These are phyloP conservation scores for Lachnellula cervina DNA, from an alignment of 2,329 filamentous ascomycete species.

Conservation along the genomic window DNA sequence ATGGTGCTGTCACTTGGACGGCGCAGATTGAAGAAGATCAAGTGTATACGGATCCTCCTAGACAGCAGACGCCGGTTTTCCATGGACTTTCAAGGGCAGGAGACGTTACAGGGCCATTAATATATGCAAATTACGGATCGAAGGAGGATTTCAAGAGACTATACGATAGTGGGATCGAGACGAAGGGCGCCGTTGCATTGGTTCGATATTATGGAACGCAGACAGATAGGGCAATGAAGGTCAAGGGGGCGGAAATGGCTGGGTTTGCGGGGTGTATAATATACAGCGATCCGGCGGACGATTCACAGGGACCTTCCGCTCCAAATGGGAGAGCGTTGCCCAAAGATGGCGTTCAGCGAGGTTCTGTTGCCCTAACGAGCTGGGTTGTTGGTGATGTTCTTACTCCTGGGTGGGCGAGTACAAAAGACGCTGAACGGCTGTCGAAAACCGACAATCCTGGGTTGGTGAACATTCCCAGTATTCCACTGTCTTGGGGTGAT, in stretches of 20 bases:
- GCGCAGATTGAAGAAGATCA: conserved; percentile 79
- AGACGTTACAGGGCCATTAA: conserved; percentile 76
- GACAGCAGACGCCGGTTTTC: conserved; percentile 71
- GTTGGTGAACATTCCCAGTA: conserved; percentile 77
- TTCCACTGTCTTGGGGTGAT: conserved; percentile 87
- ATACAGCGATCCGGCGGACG: conserved; percentile 84
- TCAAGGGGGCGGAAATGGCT: conserved; percentile 83
- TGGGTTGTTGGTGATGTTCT: conserved; percentile 88
- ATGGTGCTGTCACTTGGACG: conserved; percentile 64
- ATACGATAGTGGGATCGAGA: conserved; percentile 64
- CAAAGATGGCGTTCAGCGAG: conserved; percentile 75
- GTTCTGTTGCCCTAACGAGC: conserved; percentile 72
- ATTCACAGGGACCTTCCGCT: conserved; percentile 72
- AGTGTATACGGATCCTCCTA: conserved; percentile 56
- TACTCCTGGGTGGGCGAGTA: conserved; percentile 80
- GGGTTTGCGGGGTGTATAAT: conserved; percentile 86
- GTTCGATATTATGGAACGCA: conserved; percentile 76
- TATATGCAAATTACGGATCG: conserved; percentile 91
- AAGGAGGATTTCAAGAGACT: conserved; percentile 75
- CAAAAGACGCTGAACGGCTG: conserved; percentile 59
- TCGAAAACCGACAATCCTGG: conserved; percentile 65
- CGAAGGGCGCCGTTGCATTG: conserved; percentile 76
- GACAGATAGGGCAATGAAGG: conserved; percentile 69
- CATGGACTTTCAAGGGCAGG: conserved; percentile 86
- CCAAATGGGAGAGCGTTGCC: conserved; percentile 79